Evolutionary conservation across 1,284 basidiomycete species (phyloP), one percentile per base, ranked within the genome.

Genomic region (Irpex rosettiformis): DNA sequence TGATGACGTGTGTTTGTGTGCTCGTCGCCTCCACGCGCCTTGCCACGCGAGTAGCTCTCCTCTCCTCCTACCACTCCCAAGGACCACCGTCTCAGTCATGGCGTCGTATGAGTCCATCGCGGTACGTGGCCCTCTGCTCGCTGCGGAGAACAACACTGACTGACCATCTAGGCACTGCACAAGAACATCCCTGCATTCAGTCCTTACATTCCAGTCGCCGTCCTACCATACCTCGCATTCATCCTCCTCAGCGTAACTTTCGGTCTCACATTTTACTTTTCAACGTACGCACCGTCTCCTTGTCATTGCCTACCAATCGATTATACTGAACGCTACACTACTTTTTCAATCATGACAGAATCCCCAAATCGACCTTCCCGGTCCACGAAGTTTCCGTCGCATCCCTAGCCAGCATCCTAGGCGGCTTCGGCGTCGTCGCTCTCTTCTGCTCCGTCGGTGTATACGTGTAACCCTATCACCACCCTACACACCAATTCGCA

Each of bases 391-490:
- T 84, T 7, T 78, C 77, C 11, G 84, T 93, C 28, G 89, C 89
- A 1, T 72, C 84, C 52, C 73, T 84, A 10, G 93, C 92, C 22
- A 93, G 91, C 70, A 64, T 84, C 43, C 83, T 95, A 33, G 90
- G 87, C 37, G 93, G 93, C 16, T 89, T 92, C 64, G 93, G 93
- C 59, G 82, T 93, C 62, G 91, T 95, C 52, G 88, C 92, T 47
- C 81, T 95, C 59, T 95, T 94, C 75, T 93, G 91, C 77, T 86
- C 84, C 37, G 88, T 82, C 58, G 93, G 93, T 57, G 93, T 96
- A 61, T 89, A 94, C 77, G 86, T 94, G 67, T 95, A 86, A 72
- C 40, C n/a, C 11, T 43, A 27, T 16, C n/a, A 5, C 24, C 24
- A 4, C 30, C 3, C 8, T 16, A 33, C 30, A 33, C 3, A 2